A percentile compares a stretch with the other conserved stretches of the same genome.
phyloP scores from a whole-genome alignment of 2,329 filamentous ascomycete genomes.

The Claviceps monticola region DNA sequence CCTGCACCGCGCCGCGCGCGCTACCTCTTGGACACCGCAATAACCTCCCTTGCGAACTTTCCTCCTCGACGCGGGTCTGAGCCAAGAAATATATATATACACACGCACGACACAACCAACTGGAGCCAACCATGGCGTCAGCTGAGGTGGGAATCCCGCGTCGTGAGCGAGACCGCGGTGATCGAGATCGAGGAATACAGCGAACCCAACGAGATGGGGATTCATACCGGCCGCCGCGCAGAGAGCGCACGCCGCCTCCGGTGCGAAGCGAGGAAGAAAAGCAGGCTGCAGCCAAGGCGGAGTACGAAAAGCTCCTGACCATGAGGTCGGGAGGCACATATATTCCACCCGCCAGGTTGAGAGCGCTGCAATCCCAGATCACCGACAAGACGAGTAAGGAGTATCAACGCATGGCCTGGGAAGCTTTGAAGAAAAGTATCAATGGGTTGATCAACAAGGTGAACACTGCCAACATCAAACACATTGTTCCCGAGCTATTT shows the following conservation, averaged over 20 bases:
- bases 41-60: neutral
- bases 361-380: slow-evolving; percentile 89
- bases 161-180: slow-evolving; percentile 21
- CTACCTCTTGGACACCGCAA: neutral
- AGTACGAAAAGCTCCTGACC: slow-evolving; percentile 82
- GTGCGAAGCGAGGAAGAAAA: slow-evolving; percentile 63
- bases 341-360: slow-evolving; percentile 80
- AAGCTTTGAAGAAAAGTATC: slow-evolving; percentile 96
- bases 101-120: neutral
- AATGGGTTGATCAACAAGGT: slow-evolving; percentile 99
- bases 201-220: slow-evolving; percentile 29
- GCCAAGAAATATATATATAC: neutral
- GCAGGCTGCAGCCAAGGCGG: slow-evolving; percentile 75
- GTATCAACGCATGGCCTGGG: slow-evolving; percentile 98
- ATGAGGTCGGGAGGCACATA: slow-evolving; percentile 95
- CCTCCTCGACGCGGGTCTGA: neutral
- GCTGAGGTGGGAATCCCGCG: slow-evolving; percentile 28
- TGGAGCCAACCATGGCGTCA: slow-evolving; percentile 26
- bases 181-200: slow-evolving; percentile 6
- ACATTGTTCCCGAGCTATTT: slow-evolving; percentile 92
- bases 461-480: slow-evolving; percentile 95
- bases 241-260: slow-evolving; percentile 20
- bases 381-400: slow-evolving; percentile 93
- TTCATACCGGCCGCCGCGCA: slow-evolving; percentile 32
- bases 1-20: neutral